Evolutionary conservation across 2,329 filamentous ascomycete species (phyloP).

Genomic region (Ophiostoma perfectum): DNA sequence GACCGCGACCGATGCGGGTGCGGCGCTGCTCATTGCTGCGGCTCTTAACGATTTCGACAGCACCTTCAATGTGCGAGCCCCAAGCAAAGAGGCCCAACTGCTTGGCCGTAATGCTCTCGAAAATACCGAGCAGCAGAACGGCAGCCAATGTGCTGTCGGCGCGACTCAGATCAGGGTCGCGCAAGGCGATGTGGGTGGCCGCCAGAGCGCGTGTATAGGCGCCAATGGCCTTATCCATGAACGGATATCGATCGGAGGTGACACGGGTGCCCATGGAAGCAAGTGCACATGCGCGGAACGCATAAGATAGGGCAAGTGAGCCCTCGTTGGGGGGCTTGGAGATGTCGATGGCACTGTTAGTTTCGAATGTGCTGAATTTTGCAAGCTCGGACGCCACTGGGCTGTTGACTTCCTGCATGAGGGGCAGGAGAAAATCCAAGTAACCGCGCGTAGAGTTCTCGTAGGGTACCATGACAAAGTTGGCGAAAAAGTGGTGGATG

Average conservation of each 20-base stretch:
- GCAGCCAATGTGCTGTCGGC: constrained; percentile 55
- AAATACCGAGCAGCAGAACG: constrained; percentile 55
- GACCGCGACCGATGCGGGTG: constrained; percentile 47
- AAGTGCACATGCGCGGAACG: constrained; percentile 56
- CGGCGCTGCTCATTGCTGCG: constrained; percentile 51
- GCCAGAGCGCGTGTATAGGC: constrained; percentile 53
- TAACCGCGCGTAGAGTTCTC: constrained; percentile 49
- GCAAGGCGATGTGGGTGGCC: constrained; percentile 48
- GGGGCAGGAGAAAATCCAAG: constrained; percentile 54
- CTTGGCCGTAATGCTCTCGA: constrained; percentile 55
- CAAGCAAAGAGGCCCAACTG: constrained; percentile 52
- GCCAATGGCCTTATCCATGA: constrained; percentile 41
- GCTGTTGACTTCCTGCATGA: constrained; percentile 34
- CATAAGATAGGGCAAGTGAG: constrained; percentile 40
- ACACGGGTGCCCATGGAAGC: constrained; percentile 52
- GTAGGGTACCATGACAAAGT: constrained; percentile 53
- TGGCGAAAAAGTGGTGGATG: constrained; percentile 55
- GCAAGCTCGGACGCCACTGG: neutral
- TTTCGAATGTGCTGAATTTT: neutral
- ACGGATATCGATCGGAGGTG: constrained; percentile 33
- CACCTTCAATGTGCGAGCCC: constrained; percentile 60
- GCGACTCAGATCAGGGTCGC: constrained; percentile 44
- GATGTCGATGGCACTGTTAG: neutral
- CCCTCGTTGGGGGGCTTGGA: neutral
- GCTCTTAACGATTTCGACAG: constrained; percentile 55